These are phyloP conservation scores for Chlamydomonas sp. DNA, from an alignment of 139 green algal species.

Conservation along the genomic window DNA sequence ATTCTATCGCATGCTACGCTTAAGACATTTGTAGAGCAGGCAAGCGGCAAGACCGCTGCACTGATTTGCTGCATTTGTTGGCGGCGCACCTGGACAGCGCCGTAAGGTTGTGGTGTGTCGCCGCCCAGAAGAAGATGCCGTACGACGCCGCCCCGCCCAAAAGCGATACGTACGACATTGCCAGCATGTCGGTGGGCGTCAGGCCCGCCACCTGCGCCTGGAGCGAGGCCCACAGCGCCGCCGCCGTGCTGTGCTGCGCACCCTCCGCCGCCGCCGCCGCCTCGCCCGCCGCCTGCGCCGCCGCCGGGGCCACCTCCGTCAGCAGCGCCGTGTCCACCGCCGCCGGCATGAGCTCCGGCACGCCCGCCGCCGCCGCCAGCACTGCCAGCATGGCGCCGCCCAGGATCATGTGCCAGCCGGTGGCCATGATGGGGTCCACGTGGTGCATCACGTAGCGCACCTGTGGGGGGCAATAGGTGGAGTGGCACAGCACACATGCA, in stretches of 20 bases:
- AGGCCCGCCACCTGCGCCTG: constrained; percentile 36
- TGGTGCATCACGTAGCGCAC: constrained; percentile 77
- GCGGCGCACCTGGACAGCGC: constrained; percentile 53
- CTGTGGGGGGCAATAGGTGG: too few relatives aligned
- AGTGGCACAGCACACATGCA: too few relatives aligned
- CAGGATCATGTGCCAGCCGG: constrained; percentile 98
- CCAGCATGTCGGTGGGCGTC: constrained; percentile 36
- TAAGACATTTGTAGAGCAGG: too few relatives aligned
- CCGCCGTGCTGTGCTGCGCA: constrained; percentile 9
- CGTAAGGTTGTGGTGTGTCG: constrained; percentile 85
- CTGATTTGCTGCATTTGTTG: too few relatives aligned
- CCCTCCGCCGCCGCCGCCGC: neutral
- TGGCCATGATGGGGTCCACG: constrained; percentile 94
- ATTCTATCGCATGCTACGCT: too few relatives aligned
- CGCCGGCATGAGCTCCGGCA: neutral
- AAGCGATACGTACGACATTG: constrained; percentile 85
- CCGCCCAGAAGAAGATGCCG: constrained; percentile 81
- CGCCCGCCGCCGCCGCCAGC: constrained; percentile 30
- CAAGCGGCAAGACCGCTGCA: too few relatives aligned
- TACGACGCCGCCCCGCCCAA: constrained; percentile 94
- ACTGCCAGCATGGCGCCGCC: constrained; percentile 82
- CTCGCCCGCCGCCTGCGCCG: too few relatives aligned
- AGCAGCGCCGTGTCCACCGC: too few relatives aligned
- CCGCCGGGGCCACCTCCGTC: too few relatives aligned
- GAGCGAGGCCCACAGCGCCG: constrained; percentile 46